phyloP scores from a whole-genome alignment of 2,329 filamentous ascomycete genomes.

The Hysterium pulicare region DNA sequence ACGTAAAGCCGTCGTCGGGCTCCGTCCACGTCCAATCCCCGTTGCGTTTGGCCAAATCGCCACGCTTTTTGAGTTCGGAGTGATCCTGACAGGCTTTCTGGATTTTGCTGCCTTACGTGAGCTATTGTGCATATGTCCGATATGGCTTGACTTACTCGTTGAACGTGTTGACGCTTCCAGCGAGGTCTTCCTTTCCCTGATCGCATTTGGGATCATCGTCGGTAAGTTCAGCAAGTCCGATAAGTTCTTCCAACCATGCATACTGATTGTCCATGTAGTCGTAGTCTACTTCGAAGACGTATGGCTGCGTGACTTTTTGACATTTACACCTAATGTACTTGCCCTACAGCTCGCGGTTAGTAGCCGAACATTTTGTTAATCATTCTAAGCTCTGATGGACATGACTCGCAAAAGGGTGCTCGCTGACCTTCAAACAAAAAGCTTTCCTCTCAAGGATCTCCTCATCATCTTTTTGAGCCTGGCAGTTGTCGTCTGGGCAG shows the following conservation, averaged over 20 bases:
- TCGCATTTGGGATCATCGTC: neutral
- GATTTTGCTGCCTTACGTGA: neutral
- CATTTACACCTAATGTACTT: neutral
- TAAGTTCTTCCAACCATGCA: neutral
- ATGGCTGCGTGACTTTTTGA: neutral
- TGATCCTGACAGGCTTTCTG: neutral
- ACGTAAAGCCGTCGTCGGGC: neutral
- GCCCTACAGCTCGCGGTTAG: neutral
- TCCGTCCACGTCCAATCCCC: neutral
- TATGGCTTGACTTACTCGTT: neutral
- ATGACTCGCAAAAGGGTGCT: no score
- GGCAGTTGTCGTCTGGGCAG: slow-evolving; percentile 9
- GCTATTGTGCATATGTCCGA: neutral
- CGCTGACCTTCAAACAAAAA: neutral
- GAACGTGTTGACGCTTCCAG: neutral
- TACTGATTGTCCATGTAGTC: slow-evolving; percentile 1
- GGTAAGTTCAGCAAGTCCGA: neutral
- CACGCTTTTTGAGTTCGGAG: neutral
- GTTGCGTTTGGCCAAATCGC: neutral
- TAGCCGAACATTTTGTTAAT: neutral
- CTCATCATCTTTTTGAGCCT: slow-evolving; percentile 6
- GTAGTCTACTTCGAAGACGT: neutral
- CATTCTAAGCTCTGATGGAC: no score
- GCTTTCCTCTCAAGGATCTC: neutral
- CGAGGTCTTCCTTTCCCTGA: neutral